Base-by-base conservation (phyloP, 495 filamentous ascomycete species). In the Talaromyces borbonicus region DNA sequence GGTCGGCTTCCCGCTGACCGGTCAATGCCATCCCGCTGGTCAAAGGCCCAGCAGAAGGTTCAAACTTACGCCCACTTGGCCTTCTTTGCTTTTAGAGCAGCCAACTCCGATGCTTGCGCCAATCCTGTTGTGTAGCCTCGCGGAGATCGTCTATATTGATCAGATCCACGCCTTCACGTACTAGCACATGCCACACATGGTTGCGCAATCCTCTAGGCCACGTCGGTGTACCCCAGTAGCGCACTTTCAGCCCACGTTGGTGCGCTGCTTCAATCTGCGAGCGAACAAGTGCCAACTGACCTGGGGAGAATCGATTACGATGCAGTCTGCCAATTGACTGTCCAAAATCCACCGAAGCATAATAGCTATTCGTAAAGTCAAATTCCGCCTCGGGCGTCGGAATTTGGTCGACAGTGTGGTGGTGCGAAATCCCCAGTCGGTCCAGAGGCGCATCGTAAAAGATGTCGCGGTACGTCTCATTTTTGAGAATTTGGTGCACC, bases 191-290 rank as follows among this genome's bases (percentile, higher is more conserved):
- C 85, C 84, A 87, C 7, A 88, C 62, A 31, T 72, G 63, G 55
- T 87, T 81, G 42, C 85, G 66, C 43, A 78, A 49, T 14, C 72
- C 68, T 19, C 80, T 54, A 2, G 84, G 83, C 84, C 84, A 87
- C 32, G 54, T 55, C 0, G 83, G 82, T 23, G 77, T 61, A 15
- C 78, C 74, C 85, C 82, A 87, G 56, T 85, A 88, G 45, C 84
- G 56, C 2, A 73, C 74, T 50, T 76, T 76, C 19, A 88, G 62
- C 0, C 85, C 83, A 50, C 72, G 69, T 14, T 54, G 56, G 49
- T 81, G 75, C 5, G 84, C 84, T 14, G 69, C 68, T 20, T 63
- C 59, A 8, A 87, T 67, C 48, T 85, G 80, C 2, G 57, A 59
- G 14, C 77, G 64, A 40, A 87, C 67, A 18, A 58, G 69, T 3